A percentile compares a stretch with the other conserved stretches of the same genome.
Evolutionary conservation across 345 rosid genomes (phyloP).

Genomic region (Sisymbrium irio): DNA sequence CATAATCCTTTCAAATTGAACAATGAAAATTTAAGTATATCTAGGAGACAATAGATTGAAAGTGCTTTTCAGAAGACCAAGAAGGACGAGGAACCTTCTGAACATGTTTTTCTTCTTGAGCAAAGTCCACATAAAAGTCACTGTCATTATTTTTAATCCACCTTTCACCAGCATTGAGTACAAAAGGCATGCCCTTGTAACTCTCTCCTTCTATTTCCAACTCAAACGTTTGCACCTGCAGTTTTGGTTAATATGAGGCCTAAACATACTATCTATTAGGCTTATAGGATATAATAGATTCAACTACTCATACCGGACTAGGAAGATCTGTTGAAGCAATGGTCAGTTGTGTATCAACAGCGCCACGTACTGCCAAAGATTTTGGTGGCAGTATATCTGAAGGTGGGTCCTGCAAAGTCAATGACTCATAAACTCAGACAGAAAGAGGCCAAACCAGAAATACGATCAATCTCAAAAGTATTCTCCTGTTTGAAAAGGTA

Average conservation of each 20-base stretch:
- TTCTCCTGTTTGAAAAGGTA: constrained; percentile 11
- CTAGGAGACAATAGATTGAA: constrained; percentile 11
- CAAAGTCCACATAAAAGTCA: constrained; percentile 78
- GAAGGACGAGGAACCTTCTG: constrained; percentile 59
- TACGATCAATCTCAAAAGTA: constrained; percentile 12
- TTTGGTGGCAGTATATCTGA: constrained; percentile 61
- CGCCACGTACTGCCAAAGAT: constrained; percentile 55
- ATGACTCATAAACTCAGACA: constrained; percentile 24
- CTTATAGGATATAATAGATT: constrained; percentile 19
- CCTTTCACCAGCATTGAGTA: constrained; percentile 60
- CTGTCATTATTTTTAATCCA: constrained; percentile 80
- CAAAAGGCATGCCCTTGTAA: constrained; percentile 92
- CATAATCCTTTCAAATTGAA: constrained; percentile 53
- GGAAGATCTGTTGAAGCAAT: constrained; percentile 45
- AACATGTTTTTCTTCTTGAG: constrained; percentile 46
- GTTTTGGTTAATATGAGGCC: constrained; percentile 18
- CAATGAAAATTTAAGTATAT: constrained; percentile 3
- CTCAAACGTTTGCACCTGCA: constrained; percentile 74
- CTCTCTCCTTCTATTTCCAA: constrained; percentile 70
- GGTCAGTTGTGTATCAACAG: constrained; percentile 63
- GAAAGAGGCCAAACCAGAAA: constrained; percentile 18
- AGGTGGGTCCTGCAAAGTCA: constrained; percentile 77
- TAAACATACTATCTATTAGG: constrained; percentile 11
- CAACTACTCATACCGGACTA: constrained; percentile 51
- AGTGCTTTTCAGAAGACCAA: constrained; percentile 11